A percentile compares a stretch with the other conserved stretches of the same genome.
These are phyloP conservation scores for Rosa persica DNA, from an alignment of 306 rosid species.

Conservation along the genomic window DNA sequence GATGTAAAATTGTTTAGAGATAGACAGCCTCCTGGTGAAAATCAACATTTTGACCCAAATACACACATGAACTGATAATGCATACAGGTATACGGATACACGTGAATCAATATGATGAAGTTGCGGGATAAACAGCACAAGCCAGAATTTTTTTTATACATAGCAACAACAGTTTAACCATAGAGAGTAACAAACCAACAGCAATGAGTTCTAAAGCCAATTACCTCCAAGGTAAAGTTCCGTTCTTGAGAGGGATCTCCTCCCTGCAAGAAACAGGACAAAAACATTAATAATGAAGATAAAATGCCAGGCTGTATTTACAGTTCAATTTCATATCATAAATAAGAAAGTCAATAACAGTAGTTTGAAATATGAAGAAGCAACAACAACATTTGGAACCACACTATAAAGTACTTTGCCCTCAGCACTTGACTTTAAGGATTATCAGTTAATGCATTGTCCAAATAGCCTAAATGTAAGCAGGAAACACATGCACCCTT, in stretches of 20 bases:
- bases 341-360: background rate
- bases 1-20: slow-evolving; percentile 19
- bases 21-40: slow-evolving; percentile 4
- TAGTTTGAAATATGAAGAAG: background rate
- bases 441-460: background rate
- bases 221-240: slow-evolving; percentile 69
- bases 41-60: background rate
- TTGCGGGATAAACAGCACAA: background rate
- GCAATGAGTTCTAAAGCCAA: slow-evolving; percentile 2
- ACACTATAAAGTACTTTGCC: background rate
- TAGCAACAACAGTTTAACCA: background rate
- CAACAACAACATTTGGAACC: background rate
- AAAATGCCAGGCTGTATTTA: background rate
- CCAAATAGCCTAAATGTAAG: background rate
- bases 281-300: background rate
- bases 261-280: slow-evolving; percentile 38
- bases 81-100: background rate
- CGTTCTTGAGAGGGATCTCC: slow-evolving; percentile 87
- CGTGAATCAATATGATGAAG: background rate
- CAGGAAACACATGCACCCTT: background rate
- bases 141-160: background rate
- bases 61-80: background rate
- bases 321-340: background rate
- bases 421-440: background rate
- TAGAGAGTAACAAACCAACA: background rate